phyloP scores from a whole-genome alignment of 2,329 filamentous ascomycete species.

The Ophiostoma himal-ulmi region DNA sequence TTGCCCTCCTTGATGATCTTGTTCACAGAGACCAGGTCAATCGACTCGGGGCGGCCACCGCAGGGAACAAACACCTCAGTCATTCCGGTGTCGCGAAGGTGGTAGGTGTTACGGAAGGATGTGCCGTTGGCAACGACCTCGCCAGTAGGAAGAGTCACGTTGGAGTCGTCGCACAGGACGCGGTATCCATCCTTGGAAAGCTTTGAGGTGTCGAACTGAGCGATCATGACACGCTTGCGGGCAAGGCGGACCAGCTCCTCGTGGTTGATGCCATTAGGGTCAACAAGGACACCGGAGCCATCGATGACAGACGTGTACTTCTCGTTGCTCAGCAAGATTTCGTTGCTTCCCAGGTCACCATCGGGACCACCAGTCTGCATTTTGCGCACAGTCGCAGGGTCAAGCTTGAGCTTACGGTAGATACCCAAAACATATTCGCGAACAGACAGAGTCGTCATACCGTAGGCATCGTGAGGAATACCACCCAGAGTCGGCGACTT shows the following conservation, averaged over 20 bases:
- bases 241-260: slow-evolving; percentile 79
- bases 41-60: slow-evolving; percentile 91
- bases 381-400: slow-evolving; percentile 78
- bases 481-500: slow-evolving; percentile 94
- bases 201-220: slow-evolving; percentile 76
- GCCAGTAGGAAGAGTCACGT: slow-evolving; percentile 78
- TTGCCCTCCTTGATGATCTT: slow-evolving; percentile 90
- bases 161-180: slow-evolving; percentile 84
- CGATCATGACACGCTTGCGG: slow-evolving; percentile 82
- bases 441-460: slow-evolving; percentile 96
- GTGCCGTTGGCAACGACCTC: slow-evolving; percentile 88
- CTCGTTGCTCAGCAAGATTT: slow-evolving; percentile 92
- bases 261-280: slow-evolving; percentile 81
- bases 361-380: slow-evolving; percentile 97
- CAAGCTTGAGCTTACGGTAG: slow-evolving; percentile 90
- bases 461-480: slow-evolving; percentile 92
- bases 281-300: slow-evolving; percentile 87
- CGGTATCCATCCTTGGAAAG: slow-evolving; percentile 85
- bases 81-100: slow-evolving; percentile 68
- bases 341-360: slow-evolving; percentile 93
- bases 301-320: slow-evolving; percentile 96
- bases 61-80: slow-evolving; percentile 94
- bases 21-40: slow-evolving; percentile 81
- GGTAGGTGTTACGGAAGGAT: slow-evolving; percentile 95
- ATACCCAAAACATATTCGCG: slow-evolving; percentile 95